Conservation (phyloP, 1,284 basidiomycete genomes). For the Ustilago nuda region DNA sequence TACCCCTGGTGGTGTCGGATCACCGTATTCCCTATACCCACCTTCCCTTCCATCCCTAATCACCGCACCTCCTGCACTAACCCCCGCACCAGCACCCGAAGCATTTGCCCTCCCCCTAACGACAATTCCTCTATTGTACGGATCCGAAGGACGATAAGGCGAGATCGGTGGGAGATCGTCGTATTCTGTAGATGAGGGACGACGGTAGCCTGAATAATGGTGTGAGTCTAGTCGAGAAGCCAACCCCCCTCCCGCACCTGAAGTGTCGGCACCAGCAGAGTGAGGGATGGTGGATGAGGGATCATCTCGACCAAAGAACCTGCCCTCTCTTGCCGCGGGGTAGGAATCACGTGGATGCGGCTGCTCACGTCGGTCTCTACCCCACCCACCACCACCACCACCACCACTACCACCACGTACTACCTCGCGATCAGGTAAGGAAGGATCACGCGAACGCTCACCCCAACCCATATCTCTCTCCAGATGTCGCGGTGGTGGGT, state of each 20-base stretch:
- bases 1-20: not conserved
- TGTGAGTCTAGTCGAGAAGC: constrained; percentile 25
- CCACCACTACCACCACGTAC: constrained; percentile 24
- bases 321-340: not conserved
- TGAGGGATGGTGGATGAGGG: not conserved
- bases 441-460: constrained; percentile 21
- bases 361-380: constrained; percentile 1
- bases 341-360: not conserved
- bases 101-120: constrained; percentile 20
- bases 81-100: not conserved
- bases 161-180: constrained; percentile 18
- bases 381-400: constrained; percentile 29
- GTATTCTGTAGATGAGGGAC: constrained; percentile 34
- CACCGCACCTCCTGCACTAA: not conserved
- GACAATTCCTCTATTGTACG: constrained; percentile 33
- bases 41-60: not conserved
- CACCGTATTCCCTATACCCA: constrained; percentile 28
- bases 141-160: constrained; percentile 28
- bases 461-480: constrained; percentile 36
- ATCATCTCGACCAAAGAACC: constrained; percentile 6
- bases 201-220: constrained; percentile 24
- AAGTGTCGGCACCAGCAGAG: not conserved
- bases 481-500: not conserved
- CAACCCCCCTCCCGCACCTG: not conserved
- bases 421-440: constrained; percentile 10